These are phyloP conservation scores for Tetrapisispora fleetii DNA, from an alignment of 805 yeast genomes.

Conservation along the genomic window DNA sequence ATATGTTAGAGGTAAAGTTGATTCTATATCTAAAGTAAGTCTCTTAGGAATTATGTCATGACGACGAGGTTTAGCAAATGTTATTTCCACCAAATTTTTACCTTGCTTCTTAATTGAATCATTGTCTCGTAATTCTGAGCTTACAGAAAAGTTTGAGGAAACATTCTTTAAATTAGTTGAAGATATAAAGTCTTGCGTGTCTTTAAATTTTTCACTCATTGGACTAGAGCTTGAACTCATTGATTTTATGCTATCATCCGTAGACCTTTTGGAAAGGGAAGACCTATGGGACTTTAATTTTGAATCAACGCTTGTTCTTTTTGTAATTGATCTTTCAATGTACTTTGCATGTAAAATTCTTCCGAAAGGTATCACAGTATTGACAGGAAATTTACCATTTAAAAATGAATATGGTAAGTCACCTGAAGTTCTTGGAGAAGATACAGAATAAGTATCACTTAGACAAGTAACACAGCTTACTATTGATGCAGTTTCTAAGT, in stretches of 20 bases:
- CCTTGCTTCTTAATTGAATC: not conserved
- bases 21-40: conserved; percentile 24
- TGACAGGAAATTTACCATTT: conserved; percentile 25
- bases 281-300: not conserved
- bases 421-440: not conserved
- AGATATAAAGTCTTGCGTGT: not conserved
- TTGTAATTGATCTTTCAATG: conserved; percentile 6
- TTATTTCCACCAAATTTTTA: conserved; percentile 21
- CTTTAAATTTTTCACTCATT: not conserved
- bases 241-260: not conserved
- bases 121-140: not conserved
- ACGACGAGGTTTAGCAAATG: conserved; percentile 31
- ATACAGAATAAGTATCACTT: conserved; percentile 14
- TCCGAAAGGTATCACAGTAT: conserved; percentile 28
- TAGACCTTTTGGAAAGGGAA: not conserved
- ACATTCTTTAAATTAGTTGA: too few relatives aligned
- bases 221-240: not conserved
- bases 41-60: conserved; percentile 31
- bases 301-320: not conserved
- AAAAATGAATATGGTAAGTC: conserved; percentile 16
- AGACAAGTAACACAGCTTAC: conserved; percentile 31
- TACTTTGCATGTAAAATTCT: conserved; percentile 24
- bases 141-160: not conserved
- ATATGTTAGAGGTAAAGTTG: not conserved
- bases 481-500: conserved; percentile 26